Base-by-base conservation (phyloP, 2,329 filamentous ascomycete genomes). In the Monilinia vaccinii-corymbosi region DNA sequence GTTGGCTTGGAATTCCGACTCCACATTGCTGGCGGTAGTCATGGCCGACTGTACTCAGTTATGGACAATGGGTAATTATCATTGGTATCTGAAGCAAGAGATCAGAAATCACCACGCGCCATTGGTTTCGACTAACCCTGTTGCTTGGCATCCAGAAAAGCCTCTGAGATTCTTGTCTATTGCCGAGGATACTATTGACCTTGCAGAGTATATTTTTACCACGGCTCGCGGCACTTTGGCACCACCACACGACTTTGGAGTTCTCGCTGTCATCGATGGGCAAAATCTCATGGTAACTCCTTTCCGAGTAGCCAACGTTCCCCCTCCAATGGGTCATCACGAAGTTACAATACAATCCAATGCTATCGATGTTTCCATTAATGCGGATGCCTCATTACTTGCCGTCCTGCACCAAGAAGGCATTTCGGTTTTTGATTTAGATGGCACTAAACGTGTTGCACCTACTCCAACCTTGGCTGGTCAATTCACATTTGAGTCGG, bases 11-110 rank as follows among this genome's bases (percentile, higher is more conserved):
- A 99, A 97, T 70, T 81, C 84, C 5, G 93, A 99, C 71, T 99
- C 94, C 0, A 93, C 86, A 1, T 90, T 96, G 0, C 79, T 99
- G 49, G 91, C 93, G 7, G 86, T 97, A n/a, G 79, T 83, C 1
- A 83, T 92, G 66, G 77, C 78, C 36, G 83, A 91, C 64, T 81
- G 84, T 60, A 76, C 94, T n/a, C 94, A 99, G 71, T 77, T 99
- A 1, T 99, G 94, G 94, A 96, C 91, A 0, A 96, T 88, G 81
- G 89, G 91, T 23, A 99, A 99, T 72, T 99, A 99, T 67, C 90
- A 97, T 71, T 99, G 94, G 83, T 97, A 97, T 72, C 79, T 99
- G 18, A 99, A 99, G 75, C 91, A 96, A 72, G 91, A 97, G 71
- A 79, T 97, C 8, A 74, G 76, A 8, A 75, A 80, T 8, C 68